Percentiles rank a stretch among this genome's conserved stretches.
Evolutionary conservation across 2,329 filamentous ascomycete genomes (phyloP).

Genomic region (Lithohypha guttulata): DNA sequence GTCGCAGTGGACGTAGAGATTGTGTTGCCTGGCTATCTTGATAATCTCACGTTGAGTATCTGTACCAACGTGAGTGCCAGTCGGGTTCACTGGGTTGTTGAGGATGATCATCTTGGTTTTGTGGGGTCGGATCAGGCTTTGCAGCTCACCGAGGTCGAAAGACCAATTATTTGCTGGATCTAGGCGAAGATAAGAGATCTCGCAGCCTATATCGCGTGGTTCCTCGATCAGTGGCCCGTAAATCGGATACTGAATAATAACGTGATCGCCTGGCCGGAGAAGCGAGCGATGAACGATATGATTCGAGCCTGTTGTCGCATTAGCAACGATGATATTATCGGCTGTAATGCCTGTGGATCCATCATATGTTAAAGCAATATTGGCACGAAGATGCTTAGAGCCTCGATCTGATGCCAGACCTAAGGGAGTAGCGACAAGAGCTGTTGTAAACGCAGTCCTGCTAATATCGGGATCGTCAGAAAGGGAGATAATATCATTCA

Average conservation of each 20-base stretch:
- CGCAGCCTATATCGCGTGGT: slow-evolving; percentile 61
- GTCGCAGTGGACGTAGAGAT: slow-evolving; percentile 61
- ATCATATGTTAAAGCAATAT: slow-evolving; percentile 23
- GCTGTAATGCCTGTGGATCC: slow-evolving; percentile 24
- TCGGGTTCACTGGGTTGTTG: slow-evolving; percentile 76
- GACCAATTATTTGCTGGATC: slow-evolving; percentile 54
- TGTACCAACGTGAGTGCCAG: slow-evolving; percentile 57
- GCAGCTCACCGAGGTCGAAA: slow-evolving; percentile 55
- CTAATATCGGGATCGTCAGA: slow-evolving; percentile 32
- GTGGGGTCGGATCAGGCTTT: slow-evolving; percentile 41
- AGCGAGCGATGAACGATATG: slow-evolving; percentile 64
- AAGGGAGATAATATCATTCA: slow-evolving; percentile 54
- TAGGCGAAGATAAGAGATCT: slow-evolving; percentile 67
- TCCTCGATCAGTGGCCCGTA: slow-evolving; percentile 77
- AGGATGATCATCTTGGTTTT: slow-evolving; percentile 50
- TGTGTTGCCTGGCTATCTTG: slow-evolving; percentile 49
- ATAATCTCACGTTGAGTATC: slow-evolving; percentile 51
- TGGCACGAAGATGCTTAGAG: slow-evolving; percentile 20
- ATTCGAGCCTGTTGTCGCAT: slow-evolving; percentile 74
- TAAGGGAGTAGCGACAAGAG: slow-evolving; percentile 15
- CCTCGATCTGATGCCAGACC: slow-evolving; percentile 23
- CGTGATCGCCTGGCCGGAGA: slow-evolving; percentile 62
- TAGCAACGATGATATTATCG: slow-evolving; percentile 65
- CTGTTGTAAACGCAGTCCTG: slow-evolving; percentile 12
- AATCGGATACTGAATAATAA: slow-evolving; percentile 75